phyloP scores from a whole-genome alignment of 2,329 filamentous ascomycete species.

The Aspergillus sp. region DNA sequence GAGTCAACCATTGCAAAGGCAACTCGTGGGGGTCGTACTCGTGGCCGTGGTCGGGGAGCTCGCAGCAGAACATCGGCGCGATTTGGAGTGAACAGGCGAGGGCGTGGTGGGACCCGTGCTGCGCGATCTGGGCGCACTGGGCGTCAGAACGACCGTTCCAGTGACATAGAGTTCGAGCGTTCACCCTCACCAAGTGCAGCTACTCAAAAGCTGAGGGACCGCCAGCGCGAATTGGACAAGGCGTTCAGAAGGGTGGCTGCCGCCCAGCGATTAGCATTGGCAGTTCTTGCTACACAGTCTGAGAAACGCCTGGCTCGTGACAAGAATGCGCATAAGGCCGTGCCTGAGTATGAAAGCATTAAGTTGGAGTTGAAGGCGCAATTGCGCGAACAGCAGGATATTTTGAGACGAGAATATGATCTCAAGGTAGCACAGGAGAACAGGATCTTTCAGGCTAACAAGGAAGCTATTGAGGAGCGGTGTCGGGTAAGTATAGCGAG shows the following conservation, averaged over 20 bases:
- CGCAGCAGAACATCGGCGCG: constrained; percentile 30
- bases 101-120: constrained; percentile 31
- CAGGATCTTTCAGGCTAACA: constrained; percentile 29
- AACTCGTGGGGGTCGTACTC: constrained; percentile 30
- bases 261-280: constrained; percentile 42
- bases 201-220: constrained; percentile 39
- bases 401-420: constrained; percentile 34
- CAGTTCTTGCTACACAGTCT: constrained; percentile 39
- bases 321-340: constrained; percentile 40
- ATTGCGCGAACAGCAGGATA: constrained; percentile 27
- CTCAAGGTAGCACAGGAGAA: constrained; percentile 32
- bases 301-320: constrained; percentile 41
- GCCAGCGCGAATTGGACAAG: constrained; percentile 43
- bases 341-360: constrained; percentile 40
- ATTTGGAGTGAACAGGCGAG: constrained; percentile 20
- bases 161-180: constrained; percentile 31
- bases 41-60: constrained; percentile 35
- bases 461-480: constrained; percentile 33
- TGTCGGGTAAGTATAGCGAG: constrained; percentile 27
- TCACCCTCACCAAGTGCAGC: constrained; percentile 38
- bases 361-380: constrained; percentile 30
- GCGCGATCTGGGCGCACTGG: constrained; percentile 24
- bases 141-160: constrained; percentile 27
- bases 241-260: constrained; percentile 43
- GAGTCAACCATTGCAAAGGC: constrained; percentile 23